These are phyloP conservation scores for Elaeis oleifera DNA, from an alignment of 202 grass and related monocot species.

Conservation along the genomic window DNA sequence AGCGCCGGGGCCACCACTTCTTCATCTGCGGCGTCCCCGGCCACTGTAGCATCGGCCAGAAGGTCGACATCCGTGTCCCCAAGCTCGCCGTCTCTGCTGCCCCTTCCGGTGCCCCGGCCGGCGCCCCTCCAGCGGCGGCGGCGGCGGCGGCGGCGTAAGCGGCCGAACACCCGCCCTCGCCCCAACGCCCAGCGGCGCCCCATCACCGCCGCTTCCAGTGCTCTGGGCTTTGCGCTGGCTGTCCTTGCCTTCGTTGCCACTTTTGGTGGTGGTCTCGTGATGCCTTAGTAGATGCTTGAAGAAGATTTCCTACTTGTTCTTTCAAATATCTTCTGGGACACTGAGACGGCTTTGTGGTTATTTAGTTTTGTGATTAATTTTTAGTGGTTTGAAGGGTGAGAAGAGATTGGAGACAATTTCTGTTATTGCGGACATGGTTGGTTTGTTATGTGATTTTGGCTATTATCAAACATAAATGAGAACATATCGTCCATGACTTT, in stretches of 20 bases:
- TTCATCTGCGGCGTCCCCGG: slow-evolving; percentile 77
- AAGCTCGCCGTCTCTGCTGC: slow-evolving; percentile 39
- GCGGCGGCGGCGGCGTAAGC: slow-evolving; percentile 2
- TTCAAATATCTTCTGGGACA: too few species aligned
- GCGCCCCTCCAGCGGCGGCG: not conserved
- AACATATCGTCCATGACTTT: too few species aligned
- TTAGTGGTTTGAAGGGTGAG: too few species aligned
- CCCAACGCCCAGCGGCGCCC: slow-evolving; percentile 25
- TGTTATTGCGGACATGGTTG: too few species aligned
- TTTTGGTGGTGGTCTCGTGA: slow-evolving; percentile 18
- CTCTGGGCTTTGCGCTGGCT: slow-evolving; percentile 10
- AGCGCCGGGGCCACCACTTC: slow-evolving; percentile 58
- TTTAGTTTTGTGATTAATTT: too few species aligned
- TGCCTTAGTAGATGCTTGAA: slow-evolving; percentile 11
- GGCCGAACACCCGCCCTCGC: not conserved
- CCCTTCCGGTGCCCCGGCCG: slow-evolving; percentile 32
- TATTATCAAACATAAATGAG: too few species aligned
- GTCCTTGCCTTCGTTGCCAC: slow-evolving; percentile 15
- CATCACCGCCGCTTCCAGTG: not conserved
- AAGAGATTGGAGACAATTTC: too few species aligned
- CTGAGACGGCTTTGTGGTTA: too few species aligned
- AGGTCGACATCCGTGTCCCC: slow-evolving; percentile 62
- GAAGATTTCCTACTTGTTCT: too few species aligned
- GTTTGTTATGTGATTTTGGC: too few species aligned
- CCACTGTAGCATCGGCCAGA: slow-evolving; percentile 69